Percentiles rank a stretch among this genome's conserved stretches.
Evolutionary conservation across 2,329 filamentous ascomycete species (phyloP).

Genomic region (Camptophora hylomeconis): DNA sequence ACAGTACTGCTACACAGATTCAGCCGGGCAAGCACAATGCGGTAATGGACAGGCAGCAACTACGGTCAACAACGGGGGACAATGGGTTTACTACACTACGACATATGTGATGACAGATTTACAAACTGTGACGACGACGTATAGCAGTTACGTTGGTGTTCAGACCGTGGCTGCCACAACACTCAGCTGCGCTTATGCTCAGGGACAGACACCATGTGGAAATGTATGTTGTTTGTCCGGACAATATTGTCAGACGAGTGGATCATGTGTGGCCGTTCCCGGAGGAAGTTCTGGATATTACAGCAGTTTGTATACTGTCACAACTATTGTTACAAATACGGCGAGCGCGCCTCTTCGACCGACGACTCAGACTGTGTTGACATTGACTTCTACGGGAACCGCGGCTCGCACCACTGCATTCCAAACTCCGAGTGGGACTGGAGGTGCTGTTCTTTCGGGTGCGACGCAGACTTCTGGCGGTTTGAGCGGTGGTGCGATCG

Average conservation of each 20-base stretch:
- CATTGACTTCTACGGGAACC: conserved; percentile 29
- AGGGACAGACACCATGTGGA: conserved; percentile 32
- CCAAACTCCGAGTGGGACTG: conserved; percentile 31
- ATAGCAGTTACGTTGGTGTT: conserved; percentile 28
- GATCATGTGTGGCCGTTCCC: conserved; percentile 23
- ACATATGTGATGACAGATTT: conserved; percentile 43
- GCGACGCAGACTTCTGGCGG: conserved; percentile 22
- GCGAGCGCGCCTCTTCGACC: conserved; percentile 29
- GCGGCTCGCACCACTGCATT: conserved; percentile 32
- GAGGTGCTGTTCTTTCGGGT: conserved; percentile 26
- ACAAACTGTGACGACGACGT: conserved; percentile 40
- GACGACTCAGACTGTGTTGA: conserved; percentile 30
- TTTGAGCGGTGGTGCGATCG: conserved; percentile 37
- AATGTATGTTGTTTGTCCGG: conserved; percentile 31
- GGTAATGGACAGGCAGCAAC: conserved; percentile 12
- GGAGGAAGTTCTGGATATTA: conserved; percentile 17
- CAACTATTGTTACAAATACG: conserved; percentile 18
- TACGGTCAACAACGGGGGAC: conserved; percentile 17
- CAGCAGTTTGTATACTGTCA: conserved; percentile 27
- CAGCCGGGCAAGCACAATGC: conserved; percentile 36
- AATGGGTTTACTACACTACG: conserved; percentile 44
- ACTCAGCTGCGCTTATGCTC: conserved; percentile 32
- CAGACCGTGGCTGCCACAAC: conserved; percentile 16
- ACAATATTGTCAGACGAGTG: conserved; percentile 28
- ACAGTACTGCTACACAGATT: conserved; percentile 38